Conservation (phyloP, 2,329 filamentous ascomycete species). For the Drechslera avenae region DNA sequence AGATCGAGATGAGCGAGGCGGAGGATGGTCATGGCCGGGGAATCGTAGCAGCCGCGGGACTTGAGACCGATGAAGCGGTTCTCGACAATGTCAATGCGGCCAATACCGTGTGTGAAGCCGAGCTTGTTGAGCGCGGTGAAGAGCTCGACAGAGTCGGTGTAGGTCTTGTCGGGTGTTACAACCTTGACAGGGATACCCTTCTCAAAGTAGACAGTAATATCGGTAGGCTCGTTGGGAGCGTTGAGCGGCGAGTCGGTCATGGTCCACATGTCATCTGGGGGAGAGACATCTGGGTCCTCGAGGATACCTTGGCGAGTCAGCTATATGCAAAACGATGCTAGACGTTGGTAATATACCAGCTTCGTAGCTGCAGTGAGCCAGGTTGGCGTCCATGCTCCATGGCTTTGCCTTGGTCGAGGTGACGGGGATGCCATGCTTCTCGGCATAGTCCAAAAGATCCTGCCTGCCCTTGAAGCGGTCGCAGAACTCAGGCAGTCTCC, state of each 20-base stretch:
- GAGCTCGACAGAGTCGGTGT: constrained; percentile 72
- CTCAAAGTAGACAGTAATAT: constrained; percentile 74
- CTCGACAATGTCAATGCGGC: constrained; percentile 82
- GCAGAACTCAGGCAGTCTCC: constrained; percentile 72
- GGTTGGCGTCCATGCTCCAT: constrained; percentile 63
- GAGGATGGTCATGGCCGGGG: constrained; percentile 53
- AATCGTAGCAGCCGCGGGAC: constrained; percentile 79
- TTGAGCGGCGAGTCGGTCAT: constrained; percentile 70
- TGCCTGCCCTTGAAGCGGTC: constrained; percentile 72
- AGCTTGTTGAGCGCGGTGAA: constrained; percentile 75
- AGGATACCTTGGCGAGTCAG: constrained; percentile 55
- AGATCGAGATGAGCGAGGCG: constrained; percentile 65
- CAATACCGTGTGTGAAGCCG: constrained; percentile 73
- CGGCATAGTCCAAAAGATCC: constrained; percentile 75
- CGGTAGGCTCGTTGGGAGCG: constrained; percentile 71
- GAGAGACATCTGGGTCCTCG: constrained; percentile 67
- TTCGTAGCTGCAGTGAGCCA: constrained; percentile 81
- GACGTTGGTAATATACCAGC: constrained; percentile 56
- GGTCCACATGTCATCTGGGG: constrained; percentile 82
- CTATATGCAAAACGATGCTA: accelerated
- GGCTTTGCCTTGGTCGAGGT: constrained; percentile 73
- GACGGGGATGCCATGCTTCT: constrained; percentile 70
- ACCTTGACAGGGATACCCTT: constrained; percentile 76
- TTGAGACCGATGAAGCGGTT: constrained; percentile 82
- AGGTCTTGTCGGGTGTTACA: constrained; percentile 61